These are phyloP conservation scores for Apiospora arundinis DNA, from an alignment of 2,329 filamentous ascomycete genomes.

Conservation along the genomic window DNA sequence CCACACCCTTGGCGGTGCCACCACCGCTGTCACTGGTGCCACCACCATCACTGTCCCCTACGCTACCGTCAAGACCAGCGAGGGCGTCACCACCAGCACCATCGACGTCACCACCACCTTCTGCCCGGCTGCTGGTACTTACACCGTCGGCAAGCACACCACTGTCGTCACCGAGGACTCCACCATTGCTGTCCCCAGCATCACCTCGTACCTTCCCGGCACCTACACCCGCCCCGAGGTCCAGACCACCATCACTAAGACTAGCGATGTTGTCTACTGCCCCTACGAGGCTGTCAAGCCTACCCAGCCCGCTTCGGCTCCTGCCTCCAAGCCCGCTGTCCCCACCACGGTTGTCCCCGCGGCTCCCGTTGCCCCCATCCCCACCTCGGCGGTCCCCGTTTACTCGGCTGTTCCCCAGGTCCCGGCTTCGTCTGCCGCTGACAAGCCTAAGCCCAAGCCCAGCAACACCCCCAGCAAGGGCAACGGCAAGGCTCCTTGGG, in stretches of 20 bases:
- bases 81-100: conserved; percentile 68
- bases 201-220: conserved; percentile 69
- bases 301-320: conserved; percentile 28
- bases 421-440: conserved; percentile 27
- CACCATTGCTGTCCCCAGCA: conserved; percentile 68
- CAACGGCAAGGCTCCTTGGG: conserved; percentile 60
- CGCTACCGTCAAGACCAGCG: conserved; percentile 66
- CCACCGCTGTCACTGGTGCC: conserved; percentile 68
- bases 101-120: conserved; percentile 74
- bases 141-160: conserved; percentile 75
- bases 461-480: conserved; percentile 45
- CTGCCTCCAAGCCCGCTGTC: conserved; percentile 32
- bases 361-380: conserved; percentile 33
- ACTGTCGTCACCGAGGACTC: conserved; percentile 62
- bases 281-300: conserved; percentile 57
- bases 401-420: conserved; percentile 33
- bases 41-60: conserved; percentile 76
- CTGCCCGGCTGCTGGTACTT: conserved; percentile 76
- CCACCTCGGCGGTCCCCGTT: conserved; percentile 23
- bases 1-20: conserved; percentile 75
- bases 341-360: conserved; percentile 35
- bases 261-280: conserved; percentile 73
- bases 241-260: conserved; percentile 72
- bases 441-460: conserved; percentile 27
- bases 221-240: conserved; percentile 75